A percentile compares a stretch with the other conserved stretches of the same genome.
phyloP scores from a whole-genome alignment of 805 yeast species.

The Metahyphopichia silvanorum region DNA sequence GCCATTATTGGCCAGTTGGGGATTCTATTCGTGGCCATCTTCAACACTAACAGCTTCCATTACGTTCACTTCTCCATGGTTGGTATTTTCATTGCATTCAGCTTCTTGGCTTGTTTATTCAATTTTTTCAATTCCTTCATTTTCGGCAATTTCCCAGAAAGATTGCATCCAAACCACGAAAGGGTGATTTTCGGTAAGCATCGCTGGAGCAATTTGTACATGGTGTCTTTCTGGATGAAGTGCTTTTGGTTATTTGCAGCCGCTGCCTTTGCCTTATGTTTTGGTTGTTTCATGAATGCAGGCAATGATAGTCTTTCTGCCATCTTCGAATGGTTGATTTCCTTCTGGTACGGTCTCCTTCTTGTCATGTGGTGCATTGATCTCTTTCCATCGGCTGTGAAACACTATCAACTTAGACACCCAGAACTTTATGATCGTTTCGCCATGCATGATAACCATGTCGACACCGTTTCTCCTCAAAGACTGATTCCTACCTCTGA shows the following conservation, averaged over 20 bases:
- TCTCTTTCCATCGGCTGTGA: constrained; percentile 58
- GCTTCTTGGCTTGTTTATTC: constrained; percentile 48
- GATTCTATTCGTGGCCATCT: constrained; percentile 68
- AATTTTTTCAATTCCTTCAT: constrained; percentile 36
- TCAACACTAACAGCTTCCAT: constrained; percentile 59
- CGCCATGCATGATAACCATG: constrained; percentile 17
- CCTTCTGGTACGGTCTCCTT: constrained; percentile 80
- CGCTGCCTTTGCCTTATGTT: constrained; percentile 63
- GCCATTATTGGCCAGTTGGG: constrained; percentile 68
- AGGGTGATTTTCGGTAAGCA: constrained; percentile 35
- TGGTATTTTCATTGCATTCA: constrained; percentile 64
- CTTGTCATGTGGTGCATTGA: constrained; percentile 66
- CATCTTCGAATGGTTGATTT: constrained; percentile 78
- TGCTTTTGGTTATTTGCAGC: constrained; percentile 65
- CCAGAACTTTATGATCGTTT: constrained; percentile 19
- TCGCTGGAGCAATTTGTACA: constrained; percentile 38
- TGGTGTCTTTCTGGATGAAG: constrained; percentile 53
- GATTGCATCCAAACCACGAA: constrained; percentile 38
- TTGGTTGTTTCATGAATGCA: constrained; percentile 44
- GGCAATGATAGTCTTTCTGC: constrained; percentile 50
- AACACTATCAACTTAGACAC: constrained; percentile 25
- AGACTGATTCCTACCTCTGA: neutral
- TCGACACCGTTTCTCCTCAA: constrained; percentile 4
- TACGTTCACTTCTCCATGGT: constrained; percentile 69
- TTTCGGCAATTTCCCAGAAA: constrained; percentile 34